phyloP scores from a whole-genome alignment of 176 grass and related monocot species.

The Aegilops sharonensis region DNA sequence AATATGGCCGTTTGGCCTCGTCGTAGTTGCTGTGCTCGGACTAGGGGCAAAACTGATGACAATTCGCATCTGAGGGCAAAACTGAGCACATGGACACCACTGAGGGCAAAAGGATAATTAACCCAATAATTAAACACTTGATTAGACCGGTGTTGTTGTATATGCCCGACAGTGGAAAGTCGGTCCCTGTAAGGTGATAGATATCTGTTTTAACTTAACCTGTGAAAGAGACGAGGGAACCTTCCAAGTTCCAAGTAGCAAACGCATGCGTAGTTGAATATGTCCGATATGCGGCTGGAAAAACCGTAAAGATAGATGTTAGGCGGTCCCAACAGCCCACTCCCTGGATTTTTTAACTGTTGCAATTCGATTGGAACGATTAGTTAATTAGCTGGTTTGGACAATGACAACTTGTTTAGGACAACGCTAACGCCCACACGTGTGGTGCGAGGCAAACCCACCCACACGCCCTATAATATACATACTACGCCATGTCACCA shows the following conservation, averaged over 20 bases:
- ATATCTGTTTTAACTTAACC: not conserved
- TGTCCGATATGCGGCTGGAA: not conserved
- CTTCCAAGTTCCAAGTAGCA: not conserved
- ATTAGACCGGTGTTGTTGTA: not conserved
- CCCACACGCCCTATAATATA: no score
- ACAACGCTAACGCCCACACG: no score
- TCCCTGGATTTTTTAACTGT: not conserved
- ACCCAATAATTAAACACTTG: not conserved
- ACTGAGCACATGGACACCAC: no score
- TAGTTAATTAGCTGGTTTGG: not conserved
- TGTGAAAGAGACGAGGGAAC: not conserved
- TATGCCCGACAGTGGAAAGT: not conserved
- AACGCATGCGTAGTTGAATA: not conserved
- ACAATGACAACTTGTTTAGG: not conserved
- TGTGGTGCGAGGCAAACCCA: no score
- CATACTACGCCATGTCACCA: no score
- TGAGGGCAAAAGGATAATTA: no score
- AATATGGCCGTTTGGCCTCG: no score
- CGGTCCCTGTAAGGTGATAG: not conserved
- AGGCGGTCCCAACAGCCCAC: not conserved
- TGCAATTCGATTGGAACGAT: not conserved
- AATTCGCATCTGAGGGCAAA: no score
- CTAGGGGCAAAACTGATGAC: no score
- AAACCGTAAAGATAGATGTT: not conserved
- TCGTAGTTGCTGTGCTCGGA: no score